Base-by-base conservation (phyloP, 305 asterid genomes). In the Fraxinus sp. region DNA sequence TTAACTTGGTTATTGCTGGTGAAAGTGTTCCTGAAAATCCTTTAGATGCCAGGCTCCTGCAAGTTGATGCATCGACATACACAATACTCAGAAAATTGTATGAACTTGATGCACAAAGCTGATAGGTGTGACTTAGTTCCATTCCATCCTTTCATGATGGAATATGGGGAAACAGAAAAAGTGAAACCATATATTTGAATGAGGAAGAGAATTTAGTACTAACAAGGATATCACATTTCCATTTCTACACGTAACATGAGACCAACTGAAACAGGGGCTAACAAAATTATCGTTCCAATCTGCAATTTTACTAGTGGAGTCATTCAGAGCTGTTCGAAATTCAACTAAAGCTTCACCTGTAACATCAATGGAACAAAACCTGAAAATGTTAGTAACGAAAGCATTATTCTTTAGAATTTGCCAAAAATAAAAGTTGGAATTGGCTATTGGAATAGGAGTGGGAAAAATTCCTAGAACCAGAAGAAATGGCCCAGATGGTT, bases 181-280 rank as follows among this genome's bases (percentile, higher is more conserved):
- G 68, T 28, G 24, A 37, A 83, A 26, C 16, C 46, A 22, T 35
- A 64, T 22, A 10, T 9, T 64, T 24, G 72, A 64, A 64, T 24
- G 72, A 20, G 7, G 16, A 70, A 49, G 66, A 71, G 37, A 74
- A 83, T 86, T 64, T 64, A 70, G 13, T 59, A 87, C 98, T 91
- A 83, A 95, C 98, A 95, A 81, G 39, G 97, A 88, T 49, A 89
- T 89, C 24, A 93, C 98, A 18, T 86, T 84, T 84, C 94, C 97
- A 46, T 94, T 83, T 83, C 37, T 78, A 82, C 98, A 95, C 1
- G 98, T 89, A 73, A 95, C 97, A 72, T 90, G 90, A 77, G 95
- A 89, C 98, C 98, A 95, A 81, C 98, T 95, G 86, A 82, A 85
- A 86, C 98, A 95, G 35, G 98, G 98, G 89, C 94, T 91, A 39